Base-by-base conservation (phyloP, 192 early-diverging fungal genomes). In the Chytriomyces confervae region DNA sequence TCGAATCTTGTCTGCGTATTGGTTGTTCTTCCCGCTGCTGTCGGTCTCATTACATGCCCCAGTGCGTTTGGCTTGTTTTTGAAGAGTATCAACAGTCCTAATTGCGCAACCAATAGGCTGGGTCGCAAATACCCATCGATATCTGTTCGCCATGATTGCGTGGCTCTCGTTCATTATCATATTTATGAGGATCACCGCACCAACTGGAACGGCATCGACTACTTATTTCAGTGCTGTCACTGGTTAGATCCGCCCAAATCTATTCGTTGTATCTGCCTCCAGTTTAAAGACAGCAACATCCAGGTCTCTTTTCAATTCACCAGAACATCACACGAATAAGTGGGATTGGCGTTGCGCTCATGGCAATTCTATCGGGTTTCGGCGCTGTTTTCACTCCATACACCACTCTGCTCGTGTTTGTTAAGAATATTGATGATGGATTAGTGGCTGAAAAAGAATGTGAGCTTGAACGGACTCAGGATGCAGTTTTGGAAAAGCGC, bases 361-460 rank as follows among this genome's bases (percentile, higher is more conserved):
- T 96, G 91, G 95, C 97, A 0, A 84, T 94, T 7, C 84, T 98
- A 8, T 96, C 97, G 1, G 97, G 96, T 20, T 97, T 97, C 82
- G 95, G 95, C 75, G 96, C 95, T 5, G 95, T 98, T 27, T 94
- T 95, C 79, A 91, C 91, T 44, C 97, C 97, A 0, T 97, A 95
- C 81, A 91, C 90, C 18, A 93, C 93, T 44, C 85, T 97, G 57
- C 91, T 88, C 74, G 89, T 93, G 64, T 97, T 96, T 85, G 79
- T 94, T 29, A 89, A 91, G 89, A 47, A 61, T 36, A 20, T 71
- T 3, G 84, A 77, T 0, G 84, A 86, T 11, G 45, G 77, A n/a
- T 85, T 89, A 60, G 80, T 92, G 10, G 79, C 85, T 48, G 82
- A 81, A 11, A 91, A 92, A 64, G 90, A 93, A 76, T 85, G 88